Base-by-base conservation (phyloP, 345 rosid genomes). In the Dimocarpus longan region DNA sequence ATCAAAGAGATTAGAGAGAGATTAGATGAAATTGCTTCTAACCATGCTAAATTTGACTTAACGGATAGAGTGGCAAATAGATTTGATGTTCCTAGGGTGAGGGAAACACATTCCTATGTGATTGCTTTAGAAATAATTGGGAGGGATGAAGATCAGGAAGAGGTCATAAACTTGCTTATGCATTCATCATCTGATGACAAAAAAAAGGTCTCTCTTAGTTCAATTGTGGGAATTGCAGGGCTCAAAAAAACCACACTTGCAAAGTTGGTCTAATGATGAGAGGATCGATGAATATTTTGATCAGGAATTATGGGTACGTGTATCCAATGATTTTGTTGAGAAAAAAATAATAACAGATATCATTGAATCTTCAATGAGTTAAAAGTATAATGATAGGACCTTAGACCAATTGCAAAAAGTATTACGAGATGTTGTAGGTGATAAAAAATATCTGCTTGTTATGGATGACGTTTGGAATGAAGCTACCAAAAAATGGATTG, bases 161-260 rank as follows among this genome's bases (percentile, higher is more conserved):
- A 62, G 10, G 64, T 75, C 32, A 15, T 42, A 63, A 12, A 63
- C 1, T 3, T 64, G 6, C 44, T 75, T 4, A 16, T 3, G 0
- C 6, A 56, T 2, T 15, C 28, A 2, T 3, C 6, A 7, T 15
- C 18, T 10, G 18, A 15, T 46, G 43, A 22, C 13, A 48, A 44
- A 18, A 46, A 66, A 26, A n/a, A n/a, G n/a, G 13, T 75, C 9
- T 75, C 44, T 1, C 64, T 65, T 19, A 48, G 66, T 66, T 48
- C 78, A 44, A 75, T 75, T 21, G 46, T 75, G 0, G 71, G 78
- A 18, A 48, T 75, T 6, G 78, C 48, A 26, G 78, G 78, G 1
- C 13, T 74, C 21, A 57, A 40, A 3, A 74, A 60, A 60, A 59
- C 76, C 11, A 18, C 52, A 18, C 24, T 73, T 43, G 21, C 39